phyloP scores from a whole-genome alignment of 352 stramenopile genomes.

The Phytophthora multivora region DNA sequence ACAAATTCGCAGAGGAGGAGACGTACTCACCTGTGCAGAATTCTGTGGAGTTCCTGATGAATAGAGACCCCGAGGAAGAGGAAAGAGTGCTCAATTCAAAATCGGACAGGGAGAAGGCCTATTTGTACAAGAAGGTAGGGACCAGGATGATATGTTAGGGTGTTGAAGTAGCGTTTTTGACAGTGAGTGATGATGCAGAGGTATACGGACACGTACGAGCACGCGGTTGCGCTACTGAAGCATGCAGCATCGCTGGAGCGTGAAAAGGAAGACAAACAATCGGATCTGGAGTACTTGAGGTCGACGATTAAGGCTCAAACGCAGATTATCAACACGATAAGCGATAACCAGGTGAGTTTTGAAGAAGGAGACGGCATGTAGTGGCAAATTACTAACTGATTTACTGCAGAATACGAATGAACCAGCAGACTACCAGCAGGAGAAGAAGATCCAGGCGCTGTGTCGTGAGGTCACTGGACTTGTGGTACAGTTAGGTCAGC shows the following conservation, averaged over 20 bases:
- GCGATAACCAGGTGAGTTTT: slow-evolving; percentile 43
- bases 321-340: slow-evolving; percentile 59
- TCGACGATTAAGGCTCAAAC: slow-evolving; percentile 57
- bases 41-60: slow-evolving; percentile 67
- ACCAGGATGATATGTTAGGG: background rate
- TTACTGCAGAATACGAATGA: slow-evolving; percentile 33
- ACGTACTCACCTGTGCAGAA: slow-evolving; percentile 28
- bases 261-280: slow-evolving; percentile 36
- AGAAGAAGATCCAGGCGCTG: slow-evolving; percentile 59
- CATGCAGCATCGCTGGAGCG: slow-evolving; percentile 55
- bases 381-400: slow-evolving; percentile 4
- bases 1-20: slow-evolving; percentile 10
- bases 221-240: slow-evolving; percentile 52
- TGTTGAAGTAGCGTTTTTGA: background rate
- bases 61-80: slow-evolving; percentile 60
- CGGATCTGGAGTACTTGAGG: slow-evolving; percentile 52
- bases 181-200: slow-evolving; percentile 31
- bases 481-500: slow-evolving; percentile 59
- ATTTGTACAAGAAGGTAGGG: slow-evolving; percentile 77
- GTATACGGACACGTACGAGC: slow-evolving; percentile 74
- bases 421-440: slow-evolving; percentile 41
- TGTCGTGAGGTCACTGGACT: slow-evolving; percentile 62
- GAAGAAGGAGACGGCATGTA: background rate
- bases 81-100: slow-evolving; percentile 58
- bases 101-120: slow-evolving; percentile 64